Evolutionary conservation across 257 asterid species (phyloP).

Genomic region (Nicotiana tomentosiformis): DNA sequence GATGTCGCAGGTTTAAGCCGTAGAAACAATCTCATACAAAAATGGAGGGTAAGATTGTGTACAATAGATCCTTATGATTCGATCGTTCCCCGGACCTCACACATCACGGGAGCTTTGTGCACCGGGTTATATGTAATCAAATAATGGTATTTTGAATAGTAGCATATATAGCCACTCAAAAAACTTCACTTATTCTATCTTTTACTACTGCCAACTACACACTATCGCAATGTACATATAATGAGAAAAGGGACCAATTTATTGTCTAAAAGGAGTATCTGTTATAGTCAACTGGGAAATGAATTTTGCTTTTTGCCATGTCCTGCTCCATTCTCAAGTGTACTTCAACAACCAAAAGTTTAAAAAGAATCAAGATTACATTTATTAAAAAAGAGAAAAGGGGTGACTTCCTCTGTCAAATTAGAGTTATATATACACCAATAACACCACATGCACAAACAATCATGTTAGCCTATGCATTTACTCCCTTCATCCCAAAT

Average conservation of each 20-base stretch:
- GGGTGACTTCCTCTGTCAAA: not conserved
- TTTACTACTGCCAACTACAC: slow-evolving; percentile 9
- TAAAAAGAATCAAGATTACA: not conserved
- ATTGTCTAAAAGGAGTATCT: not conserved
- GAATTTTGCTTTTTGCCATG: slow-evolving; percentile 2
- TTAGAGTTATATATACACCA: not conserved
- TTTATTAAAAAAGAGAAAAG: slow-evolving; percentile 1
- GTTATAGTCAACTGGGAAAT: slow-evolving; percentile 5
- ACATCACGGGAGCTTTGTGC: too few species aligned
- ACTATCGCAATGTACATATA: not conserved
- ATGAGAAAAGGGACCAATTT: not conserved
- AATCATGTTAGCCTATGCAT: not conserved
- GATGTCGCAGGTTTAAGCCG: too few species aligned
- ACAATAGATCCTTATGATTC: too few species aligned
- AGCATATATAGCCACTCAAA: slow-evolving; percentile 2
- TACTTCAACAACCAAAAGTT: not conserved
- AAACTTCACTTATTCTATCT: slow-evolving; percentile 6
- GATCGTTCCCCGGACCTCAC: too few species aligned
- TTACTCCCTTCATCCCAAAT: not conserved
- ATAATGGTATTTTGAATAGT: slow-evolving; percentile 11
- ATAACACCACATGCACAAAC: not conserved
- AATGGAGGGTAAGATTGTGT: too few species aligned
- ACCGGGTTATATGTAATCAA: not conserved
- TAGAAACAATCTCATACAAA: too few species aligned
- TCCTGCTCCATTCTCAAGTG: slow-evolving; percentile 3